A percentile compares a stretch with the other conserved stretches of the same genome.
Evolutionary conservation across 2,329 filamentous ascomycete species (phyloP).

Genomic region (Penicillium sp.): DNA sequence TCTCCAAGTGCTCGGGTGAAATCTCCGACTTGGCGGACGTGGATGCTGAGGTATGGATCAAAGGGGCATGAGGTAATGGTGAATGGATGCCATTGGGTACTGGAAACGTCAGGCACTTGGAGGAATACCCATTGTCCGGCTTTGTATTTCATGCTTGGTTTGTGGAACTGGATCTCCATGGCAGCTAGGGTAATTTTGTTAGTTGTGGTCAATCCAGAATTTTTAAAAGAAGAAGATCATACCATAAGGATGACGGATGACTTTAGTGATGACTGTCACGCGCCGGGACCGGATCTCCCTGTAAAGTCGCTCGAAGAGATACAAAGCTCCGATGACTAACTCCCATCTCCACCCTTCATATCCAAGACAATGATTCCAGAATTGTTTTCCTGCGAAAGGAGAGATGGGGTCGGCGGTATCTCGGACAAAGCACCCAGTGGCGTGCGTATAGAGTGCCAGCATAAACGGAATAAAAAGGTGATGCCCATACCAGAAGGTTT

Average conservation of each 20-base stretch:
- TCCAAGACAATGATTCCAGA: constrained; percentile 91
- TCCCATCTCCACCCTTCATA: constrained; percentile 99
- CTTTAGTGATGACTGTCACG: constrained; percentile 84
- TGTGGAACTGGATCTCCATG: constrained; percentile 95
- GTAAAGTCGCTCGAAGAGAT: constrained; percentile 84
- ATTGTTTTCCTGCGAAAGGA: constrained; percentile 76
- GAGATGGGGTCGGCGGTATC: constrained; percentile 71
- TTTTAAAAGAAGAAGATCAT: constrained; percentile 34
- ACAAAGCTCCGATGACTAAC: constrained; percentile 78
- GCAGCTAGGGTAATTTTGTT: constrained; percentile 62
- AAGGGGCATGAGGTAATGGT: constrained; percentile 98
- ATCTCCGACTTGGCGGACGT: constrained; percentile 94
- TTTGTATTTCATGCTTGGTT: constrained; percentile 97
- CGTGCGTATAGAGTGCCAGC: constrained; percentile 91
- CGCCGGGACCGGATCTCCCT: constrained; percentile 83
- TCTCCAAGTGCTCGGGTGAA: constrained; percentile 94
- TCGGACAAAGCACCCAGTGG: constrained; percentile 92
- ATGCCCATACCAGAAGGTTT: constrained; percentile 99
- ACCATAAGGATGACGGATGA: constrained; percentile 94
- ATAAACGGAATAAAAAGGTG: constrained; percentile 98
- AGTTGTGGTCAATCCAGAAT: background rate
- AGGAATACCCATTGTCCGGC: constrained; percentile 97
- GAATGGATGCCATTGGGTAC: constrained; percentile 96
- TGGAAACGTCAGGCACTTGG: constrained; percentile 84
- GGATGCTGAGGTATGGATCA: constrained; percentile 90